These are phyloP conservation scores for Aethionema arabicum DNA, from an alignment of 345 rosid genomes.

Conservation along the genomic window DNA sequence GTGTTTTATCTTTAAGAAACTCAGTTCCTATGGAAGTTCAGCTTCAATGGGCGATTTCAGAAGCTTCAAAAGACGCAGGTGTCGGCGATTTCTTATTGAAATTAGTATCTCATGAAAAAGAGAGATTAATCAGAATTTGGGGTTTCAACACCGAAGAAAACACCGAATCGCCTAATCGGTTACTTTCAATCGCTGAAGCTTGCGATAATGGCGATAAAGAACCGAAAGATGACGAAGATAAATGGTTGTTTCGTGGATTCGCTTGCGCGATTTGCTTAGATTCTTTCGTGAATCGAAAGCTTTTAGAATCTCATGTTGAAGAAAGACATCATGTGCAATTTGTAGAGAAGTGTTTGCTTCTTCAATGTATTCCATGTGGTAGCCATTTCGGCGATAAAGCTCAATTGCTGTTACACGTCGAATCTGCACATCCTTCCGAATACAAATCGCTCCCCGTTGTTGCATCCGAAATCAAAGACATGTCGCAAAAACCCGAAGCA, in stretches of 20 bases:
- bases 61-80: conserved; percentile 65
- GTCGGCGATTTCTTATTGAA: conserved; percentile 72
- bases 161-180: conserved; percentile 46
- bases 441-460: conserved; percentile 48
- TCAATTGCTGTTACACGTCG: conserved; percentile 73
- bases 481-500: conserved; percentile 45
- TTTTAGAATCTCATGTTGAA: conserved; percentile 83
- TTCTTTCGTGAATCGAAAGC: conserved; percentile 73
- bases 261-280: conserved; percentile 98
- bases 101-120: conserved; percentile 74
- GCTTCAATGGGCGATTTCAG: conserved; percentile 92
- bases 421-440: conserved; percentile 63
- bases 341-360: conserved; percentile 97
- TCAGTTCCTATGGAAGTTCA: conserved; percentile 90
- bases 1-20: conserved; percentile 84
- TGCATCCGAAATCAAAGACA: conserved; percentile 39
- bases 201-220: conserved; percentile 45
- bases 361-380: conserved; percentile 88
- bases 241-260: conserved; percentile 77
- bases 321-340: conserved; percentile 90
- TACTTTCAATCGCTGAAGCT: conserved; percentile 40
- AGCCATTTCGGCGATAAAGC: conserved; percentile 88
- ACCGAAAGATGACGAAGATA: conserved; percentile 70
- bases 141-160: conserved; percentile 54
- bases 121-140: conserved; percentile 70